Percentiles rank a stretch among this genome's conserved stretches.
Evolutionary conservation across 2,329 filamentous ascomycete genomes (phyloP).

Genomic region (Allantophomopsis cytisporea): DNA sequence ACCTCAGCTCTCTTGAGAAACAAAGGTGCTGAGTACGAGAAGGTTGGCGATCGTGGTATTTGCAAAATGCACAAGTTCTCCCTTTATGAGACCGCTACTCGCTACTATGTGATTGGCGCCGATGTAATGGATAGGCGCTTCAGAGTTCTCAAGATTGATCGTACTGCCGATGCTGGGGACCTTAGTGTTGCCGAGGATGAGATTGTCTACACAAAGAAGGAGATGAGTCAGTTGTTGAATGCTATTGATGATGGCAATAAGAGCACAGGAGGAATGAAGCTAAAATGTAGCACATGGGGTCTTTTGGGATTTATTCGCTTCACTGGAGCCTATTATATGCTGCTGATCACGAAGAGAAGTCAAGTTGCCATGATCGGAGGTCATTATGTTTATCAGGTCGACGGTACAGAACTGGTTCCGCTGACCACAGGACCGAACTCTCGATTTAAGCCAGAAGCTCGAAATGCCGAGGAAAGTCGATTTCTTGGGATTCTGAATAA

Average conservation of each 20-base stretch:
- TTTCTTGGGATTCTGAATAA: constrained; percentile 85
- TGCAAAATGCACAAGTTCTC: constrained; percentile 86
- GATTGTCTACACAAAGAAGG: constrained; percentile 80
- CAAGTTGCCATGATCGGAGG: constrained; percentile 94
- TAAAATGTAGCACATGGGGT: constrained; percentile 87
- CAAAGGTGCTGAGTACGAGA: constrained; percentile 17
- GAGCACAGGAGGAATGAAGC: constrained; percentile 74
- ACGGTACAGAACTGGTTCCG: constrained; percentile 83
- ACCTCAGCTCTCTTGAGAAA: constrained; percentile 14
- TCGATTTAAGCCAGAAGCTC: constrained; percentile 61
- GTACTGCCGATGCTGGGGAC: constrained; percentile 67
- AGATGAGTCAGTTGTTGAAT: constrained; percentile 87
- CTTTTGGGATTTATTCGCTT: constrained; percentile 91
- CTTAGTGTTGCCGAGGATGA: constrained; percentile 86
- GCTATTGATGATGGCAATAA: constrained; percentile 94
- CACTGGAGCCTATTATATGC: constrained; percentile 93
- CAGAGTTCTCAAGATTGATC: constrained; percentile 87
- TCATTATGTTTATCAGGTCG: constrained; percentile 90
- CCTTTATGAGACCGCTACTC: constrained; percentile 87
- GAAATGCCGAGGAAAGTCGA: constrained; percentile 75
- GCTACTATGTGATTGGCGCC: constrained; percentile 88
- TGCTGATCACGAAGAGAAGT: constrained; percentile 88
- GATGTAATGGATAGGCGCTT: constrained; percentile 84
- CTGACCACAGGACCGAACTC: constrained; percentile 57
- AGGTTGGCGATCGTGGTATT: constrained; percentile 27